These are phyloP conservation scores for Rhizophagus sp. DNA, from an alignment of 192 early-diverging fungal genomes.

Conservation along the genomic window DNA sequence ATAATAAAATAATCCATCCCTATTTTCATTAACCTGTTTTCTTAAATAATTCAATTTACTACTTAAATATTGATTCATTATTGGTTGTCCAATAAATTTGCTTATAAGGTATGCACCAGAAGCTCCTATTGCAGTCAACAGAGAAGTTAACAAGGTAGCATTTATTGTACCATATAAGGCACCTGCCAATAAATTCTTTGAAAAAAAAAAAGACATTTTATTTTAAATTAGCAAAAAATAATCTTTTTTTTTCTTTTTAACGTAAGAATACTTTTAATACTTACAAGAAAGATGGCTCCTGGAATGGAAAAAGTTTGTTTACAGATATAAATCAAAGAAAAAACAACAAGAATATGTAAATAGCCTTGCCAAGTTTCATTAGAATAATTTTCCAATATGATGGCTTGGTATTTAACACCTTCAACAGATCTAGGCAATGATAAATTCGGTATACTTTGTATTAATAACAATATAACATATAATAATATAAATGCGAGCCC, in stretches of 20 bases:
- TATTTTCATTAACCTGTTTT: slow-evolving; percentile 36
- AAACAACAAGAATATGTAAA: slow-evolving; percentile 43
- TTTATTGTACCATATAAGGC: slow-evolving; percentile 43
- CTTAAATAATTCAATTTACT: slow-evolving; percentile 39
- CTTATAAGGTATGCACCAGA: slow-evolving; percentile 43
- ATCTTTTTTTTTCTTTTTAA: too few relatives aligned
- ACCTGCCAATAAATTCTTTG: slow-evolving; percentile 44
- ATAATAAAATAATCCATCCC: slow-evolving; percentile 50
- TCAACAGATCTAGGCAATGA: slow-evolving; percentile 52
- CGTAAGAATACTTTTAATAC: not conserved
- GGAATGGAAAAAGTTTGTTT: slow-evolving; percentile 60
- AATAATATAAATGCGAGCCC: slow-evolving; percentile 35
- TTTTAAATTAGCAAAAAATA: not conserved
- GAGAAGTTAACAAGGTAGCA: slow-evolving; percentile 40
- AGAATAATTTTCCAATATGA: slow-evolving; percentile 45
- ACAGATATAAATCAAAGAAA: slow-evolving; percentile 54
- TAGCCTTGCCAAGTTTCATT: slow-evolving; percentile 44
- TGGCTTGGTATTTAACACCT: slow-evolving; percentile 46
- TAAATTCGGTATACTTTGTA: slow-evolving; percentile 37
- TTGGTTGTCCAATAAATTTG: slow-evolving; percentile 42
- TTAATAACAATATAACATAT: slow-evolving; percentile 33
- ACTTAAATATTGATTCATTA: slow-evolving; percentile 39
- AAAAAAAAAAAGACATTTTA: slow-evolving; percentile 8
- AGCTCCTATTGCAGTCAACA: slow-evolving; percentile 40
- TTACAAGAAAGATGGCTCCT: slow-evolving; percentile 52